Evolutionary conservation across 1,139 yeast genomes (phyloP).

Genomic region (Saccharomycopsis crataegensis): DNA sequence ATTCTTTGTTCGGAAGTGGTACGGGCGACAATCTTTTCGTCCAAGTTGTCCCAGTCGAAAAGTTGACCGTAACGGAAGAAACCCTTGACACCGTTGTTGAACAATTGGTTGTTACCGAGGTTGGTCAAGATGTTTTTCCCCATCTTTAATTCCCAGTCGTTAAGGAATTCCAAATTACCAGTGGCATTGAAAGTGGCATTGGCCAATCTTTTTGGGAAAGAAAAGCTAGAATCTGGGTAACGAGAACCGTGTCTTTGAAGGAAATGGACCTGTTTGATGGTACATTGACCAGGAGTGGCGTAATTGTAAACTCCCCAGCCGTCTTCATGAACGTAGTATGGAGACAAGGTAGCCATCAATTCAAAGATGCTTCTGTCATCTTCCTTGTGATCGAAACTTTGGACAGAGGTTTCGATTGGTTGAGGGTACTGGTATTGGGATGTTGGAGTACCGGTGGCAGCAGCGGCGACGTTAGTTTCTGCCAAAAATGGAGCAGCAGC

Average conservation of each 20-base stretch:
- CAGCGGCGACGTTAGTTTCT: conserved; percentile 20
- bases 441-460: conserved; percentile 20
- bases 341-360: conserved; percentile 42
- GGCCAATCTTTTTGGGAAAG: conserved; percentile 24
- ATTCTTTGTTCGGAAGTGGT: conserved; percentile 32
- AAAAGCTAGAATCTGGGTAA: conserved; percentile 38
- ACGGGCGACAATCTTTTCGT: conserved; percentile 32
- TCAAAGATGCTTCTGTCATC: conserved; percentile 31
- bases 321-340: conserved; percentile 35
- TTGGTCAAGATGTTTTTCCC: conserved; percentile 23
- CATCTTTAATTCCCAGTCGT: conserved; percentile 29
- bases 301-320: conserved; percentile 39
- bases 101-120: conserved; percentile 24
- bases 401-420: conserved; percentile 20
- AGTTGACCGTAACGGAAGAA: conserved; percentile 32
- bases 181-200: conserved; percentile 23
- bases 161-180: conserved; percentile 33
- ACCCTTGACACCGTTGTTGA: conserved; percentile 29
- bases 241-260: conserved; percentile 71
- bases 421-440: conserved; percentile 15
- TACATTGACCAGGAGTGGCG: conserved; percentile 40
- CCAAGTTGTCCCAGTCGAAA: conserved; percentile 19
- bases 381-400: conserved; percentile 18
- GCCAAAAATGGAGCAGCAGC: conserved; percentile 21
- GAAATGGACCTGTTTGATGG: conserved; percentile 57